A percentile compares a stretch with the other conserved stretches of the same genome.
These are phyloP conservation scores for Blastobotrys americana DNA, from an alignment of 805 yeast genomes.

Conservation along the genomic window DNA sequence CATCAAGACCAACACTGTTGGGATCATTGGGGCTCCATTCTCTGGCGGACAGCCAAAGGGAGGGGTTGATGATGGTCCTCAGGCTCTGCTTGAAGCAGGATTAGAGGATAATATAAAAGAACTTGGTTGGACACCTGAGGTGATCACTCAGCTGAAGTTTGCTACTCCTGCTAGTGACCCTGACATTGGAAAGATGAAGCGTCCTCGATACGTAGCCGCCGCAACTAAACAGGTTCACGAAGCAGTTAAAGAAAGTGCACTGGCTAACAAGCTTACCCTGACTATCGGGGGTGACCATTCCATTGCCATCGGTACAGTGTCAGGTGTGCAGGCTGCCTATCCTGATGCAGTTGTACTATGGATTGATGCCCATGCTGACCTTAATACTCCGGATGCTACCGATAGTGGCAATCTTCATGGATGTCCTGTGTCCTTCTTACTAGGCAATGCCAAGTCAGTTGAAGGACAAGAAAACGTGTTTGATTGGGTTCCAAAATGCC, in stretches of 20 bases:
- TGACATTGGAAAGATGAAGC: conserved; percentile 51
- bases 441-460: conserved; percentile 50
- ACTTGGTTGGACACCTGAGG: conserved; percentile 66
- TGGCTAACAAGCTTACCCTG: conserved; percentile 52
- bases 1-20: conserved; percentile 15
- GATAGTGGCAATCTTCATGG: conserved; percentile 92
- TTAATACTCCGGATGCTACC: conserved; percentile 79
- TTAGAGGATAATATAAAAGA: conserved; percentile 51
- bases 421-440: conserved; percentile 85
- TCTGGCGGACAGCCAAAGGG: conserved; percentile 92
- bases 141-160: conserved; percentile 28
- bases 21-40: conserved; percentile 86
- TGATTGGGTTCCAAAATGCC: conserved; percentile 67
- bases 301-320: conserved; percentile 86
- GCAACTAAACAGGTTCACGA: conserved; percentile 59
- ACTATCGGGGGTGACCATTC: conserved; percentile 97
- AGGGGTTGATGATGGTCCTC: conserved; percentile 95
- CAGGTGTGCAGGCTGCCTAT: conserved; percentile 68
- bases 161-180: conserved; percentile 41
- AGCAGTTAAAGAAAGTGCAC: conserved; percentile 47
- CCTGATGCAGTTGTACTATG: conserved; percentile 89
- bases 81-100: conserved; percentile 66
- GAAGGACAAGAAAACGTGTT: conserved; percentile 52
- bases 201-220: conserved; percentile 69
- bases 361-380: conserved; percentile 98